Percentiles rank a stretch among this genome's conserved stretches.
These are phyloP conservation scores for Plasmodium gaboni DNA, from an alignment of 169 alveolate genomes.

Conservation along the genomic window DNA sequence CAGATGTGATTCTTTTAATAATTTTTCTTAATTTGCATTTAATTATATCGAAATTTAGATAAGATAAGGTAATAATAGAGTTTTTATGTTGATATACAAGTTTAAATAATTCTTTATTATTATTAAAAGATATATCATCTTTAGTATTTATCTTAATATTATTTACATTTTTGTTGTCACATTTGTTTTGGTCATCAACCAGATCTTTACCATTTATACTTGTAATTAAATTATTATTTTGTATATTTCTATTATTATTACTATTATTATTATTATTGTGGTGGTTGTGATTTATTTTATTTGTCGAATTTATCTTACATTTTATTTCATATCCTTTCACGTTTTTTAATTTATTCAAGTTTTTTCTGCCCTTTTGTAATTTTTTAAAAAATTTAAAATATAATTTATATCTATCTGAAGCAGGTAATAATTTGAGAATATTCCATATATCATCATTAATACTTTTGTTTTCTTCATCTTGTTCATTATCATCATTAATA, in stretches of 20 bases:
- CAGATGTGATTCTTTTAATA: constrained; percentile 49
- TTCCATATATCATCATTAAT: constrained; percentile 35
- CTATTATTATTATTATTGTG: background rate
- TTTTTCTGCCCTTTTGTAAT: constrained; percentile 22
- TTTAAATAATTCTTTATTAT: too few relatives aligned
- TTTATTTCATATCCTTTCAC: too few relatives aligned
- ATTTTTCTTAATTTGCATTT: constrained; percentile 50
- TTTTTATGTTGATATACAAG: background rate
- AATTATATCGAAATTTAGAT: constrained; percentile 16
- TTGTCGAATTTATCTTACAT: background rate
- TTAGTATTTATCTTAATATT: background rate
- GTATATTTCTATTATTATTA: background rate
- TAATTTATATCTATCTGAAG: constrained; percentile 37
- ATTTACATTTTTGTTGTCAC: background rate
- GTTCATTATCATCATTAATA: background rate
- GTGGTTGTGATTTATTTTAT: background rate
- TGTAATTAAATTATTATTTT: too few relatives aligned
- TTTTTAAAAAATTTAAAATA: constrained; percentile 27
- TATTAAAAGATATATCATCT: too few relatives aligned
- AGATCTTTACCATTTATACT: background rate
- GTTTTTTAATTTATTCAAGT: constrained; percentile 7
- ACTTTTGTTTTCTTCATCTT: background rate
- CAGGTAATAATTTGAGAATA: constrained; percentile 22
- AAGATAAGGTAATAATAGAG: background rate
- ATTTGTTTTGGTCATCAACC: background rate